Percentiles rank a stretch among this genome's conserved stretches.
These are phyloP conservation scores for Saccharomycopsis sp. DNA, from an alignment of 805 yeast genomes.

Conservation along the genomic window DNA sequence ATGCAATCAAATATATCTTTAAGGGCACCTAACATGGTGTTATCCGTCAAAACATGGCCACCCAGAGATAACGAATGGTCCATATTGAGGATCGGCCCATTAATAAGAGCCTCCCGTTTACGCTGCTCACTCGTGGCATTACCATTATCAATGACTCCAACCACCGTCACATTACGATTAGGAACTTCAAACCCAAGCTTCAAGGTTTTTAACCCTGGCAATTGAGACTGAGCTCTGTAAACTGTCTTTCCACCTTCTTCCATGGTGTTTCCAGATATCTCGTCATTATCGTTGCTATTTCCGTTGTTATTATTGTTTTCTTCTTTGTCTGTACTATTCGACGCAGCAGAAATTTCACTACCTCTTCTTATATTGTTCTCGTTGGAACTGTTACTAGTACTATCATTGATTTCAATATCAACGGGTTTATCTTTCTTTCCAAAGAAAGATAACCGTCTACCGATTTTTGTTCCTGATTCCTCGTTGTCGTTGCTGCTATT, in stretches of 20 bases:
- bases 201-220: constrained; percentile 28
- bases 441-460: constrained; percentile 28
- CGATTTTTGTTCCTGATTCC: constrained; percentile 12
- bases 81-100: constrained; percentile 79
- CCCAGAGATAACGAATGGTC: constrained; percentile 56
- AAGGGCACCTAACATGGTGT: constrained; percentile 54
- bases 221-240: constrained; percentile 20
- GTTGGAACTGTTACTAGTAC: constrained; percentile 1
- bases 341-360: neutral
- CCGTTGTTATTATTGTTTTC: constrained; percentile 9
- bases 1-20: constrained; percentile 84
- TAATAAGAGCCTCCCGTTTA: constrained; percentile 67
- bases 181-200: constrained; percentile 33
- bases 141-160: constrained; percentile 39
- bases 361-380: neutral
- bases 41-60: constrained; percentile 37
- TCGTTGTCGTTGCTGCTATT: constrained; percentile 20
- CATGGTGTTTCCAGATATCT: constrained; percentile 21
- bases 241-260: constrained; percentile 16
- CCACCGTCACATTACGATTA: constrained; percentile 38
- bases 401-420: constrained; percentile 17
- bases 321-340: constrained; percentile 3
- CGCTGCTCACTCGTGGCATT: constrained; percentile 58
- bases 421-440: constrained; percentile 25
- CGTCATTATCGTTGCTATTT: constrained; percentile 11